A percentile compares a stretch with the other conserved stretches of the same genome.
Evolutionary conservation across 345 rosid species (phyloP).

Genomic region (Cardamine chenopodiifolia): DNA sequence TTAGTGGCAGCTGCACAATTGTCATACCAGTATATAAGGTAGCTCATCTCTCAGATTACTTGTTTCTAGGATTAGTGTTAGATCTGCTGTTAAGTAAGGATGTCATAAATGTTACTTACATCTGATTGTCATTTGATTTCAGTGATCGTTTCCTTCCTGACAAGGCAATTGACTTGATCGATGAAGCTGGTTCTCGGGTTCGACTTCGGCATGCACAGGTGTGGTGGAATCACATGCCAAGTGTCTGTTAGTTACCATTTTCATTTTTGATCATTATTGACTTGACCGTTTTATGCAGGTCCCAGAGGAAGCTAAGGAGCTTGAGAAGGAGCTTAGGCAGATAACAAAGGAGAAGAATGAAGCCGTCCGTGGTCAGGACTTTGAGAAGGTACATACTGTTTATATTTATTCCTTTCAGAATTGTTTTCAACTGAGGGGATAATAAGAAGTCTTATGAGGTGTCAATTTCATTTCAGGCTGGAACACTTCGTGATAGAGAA

Average conservation of each 20-base stretch:
- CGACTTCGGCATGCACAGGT: conserved; percentile 59
- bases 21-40: conserved; percentile 56
- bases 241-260: background rate
- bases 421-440: background rate
- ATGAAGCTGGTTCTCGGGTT: conserved; percentile 74
- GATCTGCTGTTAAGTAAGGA: background rate
- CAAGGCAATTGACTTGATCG: conserved; percentile 72
- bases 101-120: background rate
- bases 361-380: conserved; percentile 94
- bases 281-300: conserved; percentile 51
- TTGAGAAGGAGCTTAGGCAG: conserved; percentile 94
- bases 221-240: conserved; percentile 12
- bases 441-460: conserved; percentile 8
- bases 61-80: background rate
- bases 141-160: conserved; percentile 75
- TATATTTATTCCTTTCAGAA: conserved; percentile 3
- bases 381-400: conserved; percentile 69
- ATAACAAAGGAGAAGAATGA: conserved; percentile 93
- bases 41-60: conserved; percentile 2
- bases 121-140: background rate
- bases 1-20: conserved; percentile 50
- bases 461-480: conserved; percentile 62
- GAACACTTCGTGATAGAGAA: conserved; percentile 88
- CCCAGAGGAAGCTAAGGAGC: conserved; percentile 97
- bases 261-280: conserved; percentile 18